These are phyloP conservation scores for Kodamaea anthophila DNA, from an alignment of 1,139 yeast genomes.

Conservation along the genomic window DNA sequence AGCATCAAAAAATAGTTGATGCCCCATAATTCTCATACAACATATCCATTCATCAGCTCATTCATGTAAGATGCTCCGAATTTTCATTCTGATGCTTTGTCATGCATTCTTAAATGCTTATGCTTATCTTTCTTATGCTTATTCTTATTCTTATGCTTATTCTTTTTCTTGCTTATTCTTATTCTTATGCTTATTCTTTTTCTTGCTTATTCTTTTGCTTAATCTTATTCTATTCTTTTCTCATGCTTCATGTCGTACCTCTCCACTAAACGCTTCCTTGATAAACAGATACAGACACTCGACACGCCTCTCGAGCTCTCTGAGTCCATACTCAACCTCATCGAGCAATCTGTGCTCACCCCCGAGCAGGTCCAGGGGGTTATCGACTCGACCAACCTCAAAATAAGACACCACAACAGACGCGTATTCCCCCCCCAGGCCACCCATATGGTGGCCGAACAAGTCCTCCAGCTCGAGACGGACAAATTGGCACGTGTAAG, in stretches of 20 bases:
- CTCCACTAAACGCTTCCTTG: slow-evolving; percentile 28
- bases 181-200: too few relatives aligned
- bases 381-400: slow-evolving; percentile 23
- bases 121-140: too few relatives aligned
- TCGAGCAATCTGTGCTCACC: slow-evolving; percentile 10
- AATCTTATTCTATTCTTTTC: too few relatives aligned
- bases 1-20: too few relatives aligned
- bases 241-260: slow-evolving; percentile 12
- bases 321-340: slow-evolving; percentile 11
- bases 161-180: too few relatives aligned
- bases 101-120: too few relatives aligned
- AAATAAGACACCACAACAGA: slow-evolving; percentile 25
- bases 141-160: too few relatives aligned
- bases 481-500: slow-evolving; percentile 23
- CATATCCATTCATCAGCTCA: too few relatives aligned
- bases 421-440: slow-evolving; percentile 25
- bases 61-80: too few relatives aligned
- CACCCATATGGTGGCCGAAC: slow-evolving; percentile 32
- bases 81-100: too few relatives aligned
- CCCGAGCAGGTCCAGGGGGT: slow-evolving; percentile 19
- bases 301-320: slow-evolving; percentile 20
- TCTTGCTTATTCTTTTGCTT: too few relatives aligned
- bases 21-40: too few relatives aligned
- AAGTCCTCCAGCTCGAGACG: slow-evolving; percentile 29
- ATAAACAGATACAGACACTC: slow-evolving; percentile 20